Evolutionary conservation across 805 yeast species (phyloP), one percentile per base, ranked within the genome.

Genomic region (Peterozyma xylosa): DNA sequence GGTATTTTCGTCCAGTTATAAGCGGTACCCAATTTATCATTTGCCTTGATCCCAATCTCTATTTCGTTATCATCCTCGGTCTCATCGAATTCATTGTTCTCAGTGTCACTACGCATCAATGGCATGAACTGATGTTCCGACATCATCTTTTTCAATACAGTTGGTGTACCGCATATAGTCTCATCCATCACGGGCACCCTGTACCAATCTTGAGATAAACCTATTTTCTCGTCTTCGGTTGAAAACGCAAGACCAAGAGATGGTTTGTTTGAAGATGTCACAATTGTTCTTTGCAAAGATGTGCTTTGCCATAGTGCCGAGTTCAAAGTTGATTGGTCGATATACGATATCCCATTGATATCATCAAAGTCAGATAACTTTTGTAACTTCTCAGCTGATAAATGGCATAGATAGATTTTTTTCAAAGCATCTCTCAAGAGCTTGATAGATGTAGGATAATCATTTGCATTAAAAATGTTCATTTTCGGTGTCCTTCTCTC

Each of bases 281-380:
- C 56, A 3, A 74, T 67, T 36, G 57, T 47, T 43, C 70, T 62
- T 34, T 71, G 73, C 29, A 76, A 50, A 29, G 63, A 61, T 18
- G 70, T 59, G 32, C 71, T 71, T 42, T 63, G 59, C 82, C 82
- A 76, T 11, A 76, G 53, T 0, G 79, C 79, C 21, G 66, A 68
- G 42, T 67, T 67, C 11, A 76, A 49, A 0, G 67, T 67, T 1
- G 52, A 50, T 5, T 68, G 62, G 17, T 63, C 59, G 7, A 76
- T 64, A 43, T 67, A 64, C 2, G 68, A 60, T 9, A 54, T 49
- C 0, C 72, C 74, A 16, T 57, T 52, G 2, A 52, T 41, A 45
- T 71, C 74, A 13, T 43, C 53, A 48, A 61, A 56, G n/a, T 53
- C 54, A 46, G 74, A 77, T 11, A 76, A 50, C 33, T 61, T 63